A percentile compares a stretch with the other conserved stretches of the same genome.
These are phyloP conservation scores for Fusarium stilboides DNA, from an alignment of 2,329 filamentous ascomycete genomes.

Conservation along the genomic window DNA sequence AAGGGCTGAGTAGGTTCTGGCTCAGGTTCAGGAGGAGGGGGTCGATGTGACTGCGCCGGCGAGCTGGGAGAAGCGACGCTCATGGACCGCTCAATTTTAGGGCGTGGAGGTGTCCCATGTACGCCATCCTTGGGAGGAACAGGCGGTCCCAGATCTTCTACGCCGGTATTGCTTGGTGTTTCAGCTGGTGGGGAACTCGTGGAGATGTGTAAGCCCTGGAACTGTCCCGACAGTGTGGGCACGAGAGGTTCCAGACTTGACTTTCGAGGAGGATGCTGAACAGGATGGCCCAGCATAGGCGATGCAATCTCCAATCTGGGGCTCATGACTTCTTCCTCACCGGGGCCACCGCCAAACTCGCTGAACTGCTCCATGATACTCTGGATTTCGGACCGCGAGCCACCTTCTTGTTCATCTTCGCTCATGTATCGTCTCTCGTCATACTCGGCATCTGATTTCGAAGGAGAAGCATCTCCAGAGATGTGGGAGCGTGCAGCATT, in stretches of 20 bases:
- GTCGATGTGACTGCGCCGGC: constrained; percentile 69
- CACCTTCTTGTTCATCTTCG: constrained; percentile 76
- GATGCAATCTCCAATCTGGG: constrained; percentile 87
- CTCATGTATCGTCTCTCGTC: constrained; percentile 71
- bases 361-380: constrained; percentile 98
- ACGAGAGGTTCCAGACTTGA: constrained; percentile 86
- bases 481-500: constrained; percentile 65
- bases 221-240: constrained; percentile 63
- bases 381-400: constrained; percentile 89
- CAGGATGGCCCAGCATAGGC: constrained; percentile 77
- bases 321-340: constrained; percentile 90
- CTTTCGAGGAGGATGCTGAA: constrained; percentile 83
- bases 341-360: constrained; percentile 78
- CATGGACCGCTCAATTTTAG: constrained; percentile 57
- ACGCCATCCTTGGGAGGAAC: constrained; percentile 74
- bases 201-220: constrained; percentile 61
- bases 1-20: constrained; percentile 91
- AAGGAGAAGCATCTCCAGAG: constrained; percentile 65
- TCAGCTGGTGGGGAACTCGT: constrained; percentile 57
- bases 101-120: constrained; percentile 56
- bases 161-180: constrained; percentile 56
- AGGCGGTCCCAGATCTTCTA: constrained; percentile 67
- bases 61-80: constrained; percentile 59
- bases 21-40: constrained; percentile 80
- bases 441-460: constrained; percentile 67